Conservation (phyloP, 2,329 filamentous ascomycete genomes). For the Colletotrichum zoysiae region DNA sequence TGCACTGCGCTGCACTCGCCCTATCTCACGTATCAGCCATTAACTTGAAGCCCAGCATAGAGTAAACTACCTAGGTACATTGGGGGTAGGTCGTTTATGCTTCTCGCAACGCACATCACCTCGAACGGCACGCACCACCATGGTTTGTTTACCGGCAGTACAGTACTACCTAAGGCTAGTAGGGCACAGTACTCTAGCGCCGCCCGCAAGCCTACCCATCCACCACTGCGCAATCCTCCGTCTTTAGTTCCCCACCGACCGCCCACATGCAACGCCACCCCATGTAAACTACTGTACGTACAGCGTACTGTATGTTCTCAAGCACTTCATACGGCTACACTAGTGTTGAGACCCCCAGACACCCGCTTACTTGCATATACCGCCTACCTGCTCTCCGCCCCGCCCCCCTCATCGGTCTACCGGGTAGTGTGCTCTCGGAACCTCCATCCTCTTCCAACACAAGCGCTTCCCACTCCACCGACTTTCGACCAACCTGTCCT, state of each 20-base stretch:
- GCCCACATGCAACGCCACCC: constrained; percentile 26
- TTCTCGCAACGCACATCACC: constrained; percentile 21
- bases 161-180: too few relatives aligned
- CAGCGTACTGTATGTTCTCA: too few relatives aligned
- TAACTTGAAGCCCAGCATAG: constrained; percentile 18
- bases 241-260: constrained; percentile 7
- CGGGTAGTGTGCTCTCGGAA: constrained; percentile 30
- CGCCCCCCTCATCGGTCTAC: constrained; percentile 14
- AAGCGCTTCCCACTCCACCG: constrained; percentile 39
- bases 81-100: constrained; percentile 14
- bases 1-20: too few relatives aligned
- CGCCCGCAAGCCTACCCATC: too few relatives aligned
- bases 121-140: constrained; percentile 35
- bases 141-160: background rate
- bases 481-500: constrained; percentile 32
- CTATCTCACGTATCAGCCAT: constrained; percentile 33
- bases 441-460: constrained; percentile 36
- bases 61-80: background rate
- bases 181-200: too few relatives aligned
- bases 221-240: background rate
- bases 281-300: too few relatives aligned
- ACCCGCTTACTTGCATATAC: constrained; percentile 36
- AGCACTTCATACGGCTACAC: background rate
- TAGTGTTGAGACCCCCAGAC: constrained; percentile 8
- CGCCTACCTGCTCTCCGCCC: constrained; percentile 25